A percentile compares a stretch with the other conserved stretches of the same genome.
phyloP scores from a whole-genome alignment of 106 monocot genomes.

The Allium sativum region DNA sequence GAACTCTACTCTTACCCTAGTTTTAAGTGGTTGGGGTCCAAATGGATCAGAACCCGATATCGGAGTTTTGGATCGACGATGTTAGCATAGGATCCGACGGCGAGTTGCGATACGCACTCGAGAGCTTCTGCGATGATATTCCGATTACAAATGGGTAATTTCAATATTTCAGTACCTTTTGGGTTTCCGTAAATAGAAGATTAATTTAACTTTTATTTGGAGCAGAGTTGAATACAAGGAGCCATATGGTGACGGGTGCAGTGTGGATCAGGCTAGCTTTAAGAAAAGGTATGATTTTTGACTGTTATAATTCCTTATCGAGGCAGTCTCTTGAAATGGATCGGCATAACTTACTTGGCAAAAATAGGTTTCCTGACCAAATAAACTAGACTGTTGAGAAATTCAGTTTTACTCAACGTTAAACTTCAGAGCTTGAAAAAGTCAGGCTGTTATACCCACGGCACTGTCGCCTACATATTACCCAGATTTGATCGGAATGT shows the following conservation, averaged over 20 bases:
- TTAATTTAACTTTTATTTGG: neutral
- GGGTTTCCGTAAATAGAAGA: neutral
- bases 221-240: conserved; percentile 16
- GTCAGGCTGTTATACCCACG: no score
- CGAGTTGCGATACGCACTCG: conserved; percentile 44
- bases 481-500: no score
- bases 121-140: conserved; percentile 38
- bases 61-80: conserved; percentile 51
- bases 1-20: neutral
- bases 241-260: conserved; percentile 14
- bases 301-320: neutral
- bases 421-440: no score
- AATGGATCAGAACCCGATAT: conserved; percentile 30
- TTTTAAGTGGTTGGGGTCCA: neutral
- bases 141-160: conserved; percentile 18
- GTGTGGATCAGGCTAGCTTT: conserved; percentile 16
- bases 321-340: neutral
- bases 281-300: conserved; percentile 44
- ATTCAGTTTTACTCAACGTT: no score
- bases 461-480: no score
- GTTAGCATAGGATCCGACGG: conserved; percentile 38
- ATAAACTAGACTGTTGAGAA: no score
- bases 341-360: no score
- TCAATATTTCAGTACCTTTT: conserved; percentile 1
- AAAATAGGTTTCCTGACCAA: no score